Evolutionary conservation across 495 filamentous ascomycete species (phyloP), one percentile per base, ranked within the genome.

Genomic region (Penicillium arizonense): DNA sequence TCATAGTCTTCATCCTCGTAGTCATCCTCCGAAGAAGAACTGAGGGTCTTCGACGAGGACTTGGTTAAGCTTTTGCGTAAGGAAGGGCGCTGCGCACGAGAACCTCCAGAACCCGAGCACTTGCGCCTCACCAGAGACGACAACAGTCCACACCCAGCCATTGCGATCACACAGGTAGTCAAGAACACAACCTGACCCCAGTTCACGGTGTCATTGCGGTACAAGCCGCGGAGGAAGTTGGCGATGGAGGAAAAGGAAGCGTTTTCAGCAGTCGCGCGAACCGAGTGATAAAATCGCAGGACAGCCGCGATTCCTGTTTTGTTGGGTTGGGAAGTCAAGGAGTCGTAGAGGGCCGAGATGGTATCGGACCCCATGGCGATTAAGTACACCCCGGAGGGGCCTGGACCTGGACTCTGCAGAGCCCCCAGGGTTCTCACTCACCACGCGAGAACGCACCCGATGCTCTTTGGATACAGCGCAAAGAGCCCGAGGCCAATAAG

Each of bases 1-100:
- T 72, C 72, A 30, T 71, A 72, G 12, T 68, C 71, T 18, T 77
- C 73, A 44, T 77, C 74, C 38, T 76, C 74, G 6, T 74, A 74
- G 28, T 68, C 71, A 32, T 77, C 73, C 16, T 71, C 68, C 20
- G 72, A 70, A 0, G 74, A 77, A 9, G 72, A 74, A 34, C 70
- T 73, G 34, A 74, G 53, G 1, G 65, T 71, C 24, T 55, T 64
- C n/a, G 60, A 54, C 6, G 72, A 70, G 5, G 53, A 57, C 38
- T 67, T 74, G 44, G 55, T 57, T 32, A 49, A 58, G 35, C 57
- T 48, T 24, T 68, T 72, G 44, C 62, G 68, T 6, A 52, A 14
- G 11, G 51, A 28, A 20, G 62, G 56, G 28, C 65, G 64, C 50
- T 55, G 59, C n/a, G 58, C 63, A 32, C 54, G 44, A 46, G 47